Evolutionary conservation across 2,329 filamentous ascomycete species (phyloP).

Genomic region (Diaporthe sp.): DNA sequence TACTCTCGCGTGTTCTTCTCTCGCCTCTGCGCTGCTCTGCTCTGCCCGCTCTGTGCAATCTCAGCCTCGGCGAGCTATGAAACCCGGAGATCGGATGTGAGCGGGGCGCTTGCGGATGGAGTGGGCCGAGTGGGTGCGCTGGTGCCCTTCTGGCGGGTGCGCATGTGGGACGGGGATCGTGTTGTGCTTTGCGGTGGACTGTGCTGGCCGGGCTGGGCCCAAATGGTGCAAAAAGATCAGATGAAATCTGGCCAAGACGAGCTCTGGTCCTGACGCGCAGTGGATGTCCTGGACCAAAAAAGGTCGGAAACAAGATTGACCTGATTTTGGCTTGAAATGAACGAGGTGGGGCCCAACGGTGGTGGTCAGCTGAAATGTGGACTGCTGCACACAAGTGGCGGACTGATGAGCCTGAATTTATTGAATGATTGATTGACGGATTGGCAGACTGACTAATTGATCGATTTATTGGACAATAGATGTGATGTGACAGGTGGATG

Average conservation of each 20-base stretch:
- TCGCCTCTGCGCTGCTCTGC: neutral
- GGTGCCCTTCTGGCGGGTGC: constrained; percentile 1
- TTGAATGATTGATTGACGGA: neutral
- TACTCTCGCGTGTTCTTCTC: no score
- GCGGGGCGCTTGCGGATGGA: constrained; percentile 18
- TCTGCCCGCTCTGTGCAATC: constrained; percentile 2
- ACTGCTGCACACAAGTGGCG: constrained; percentile 1
- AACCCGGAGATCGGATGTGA: constrained; percentile 29
- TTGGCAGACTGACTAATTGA: neutral
- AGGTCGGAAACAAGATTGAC: constrained; percentile 25
- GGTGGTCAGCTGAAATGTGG: constrained; percentile 17
- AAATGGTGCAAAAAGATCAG: constrained; percentile 10
- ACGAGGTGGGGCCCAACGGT: constrained; percentile 9
- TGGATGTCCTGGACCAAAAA: constrained; percentile 5
- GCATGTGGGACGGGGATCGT: constrained; percentile 20
- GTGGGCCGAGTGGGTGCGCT: constrained; percentile 23
- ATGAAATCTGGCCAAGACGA: constrained; percentile 22
- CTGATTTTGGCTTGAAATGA: constrained; percentile 26
- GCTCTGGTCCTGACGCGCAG: neutral
- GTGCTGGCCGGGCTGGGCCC: constrained; percentile 1
- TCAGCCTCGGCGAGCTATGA: neutral
- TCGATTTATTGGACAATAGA: neutral
- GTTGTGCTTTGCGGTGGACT: constrained; percentile 15
- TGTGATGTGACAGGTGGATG: neutral
- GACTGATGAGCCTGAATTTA: neutral